Evolutionary conservation across 192 early-diverging fungal species (phyloP).

Genomic region (Coemansia sp.): DNA sequence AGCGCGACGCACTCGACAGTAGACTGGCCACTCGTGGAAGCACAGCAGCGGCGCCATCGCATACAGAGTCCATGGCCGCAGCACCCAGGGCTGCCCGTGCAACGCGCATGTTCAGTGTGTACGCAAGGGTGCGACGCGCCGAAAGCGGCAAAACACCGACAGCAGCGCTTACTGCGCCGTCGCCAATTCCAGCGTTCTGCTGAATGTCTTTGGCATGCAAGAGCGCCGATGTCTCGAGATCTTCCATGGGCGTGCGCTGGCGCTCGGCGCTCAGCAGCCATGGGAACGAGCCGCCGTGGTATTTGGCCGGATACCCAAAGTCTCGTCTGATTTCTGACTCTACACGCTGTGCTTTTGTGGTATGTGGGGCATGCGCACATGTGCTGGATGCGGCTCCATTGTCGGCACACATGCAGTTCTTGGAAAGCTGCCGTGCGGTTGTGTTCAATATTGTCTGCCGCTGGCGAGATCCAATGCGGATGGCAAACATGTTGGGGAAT

Average conservation of each 20-base stretch:
- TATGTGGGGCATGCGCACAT: neutral
- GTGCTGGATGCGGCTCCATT: neutral
- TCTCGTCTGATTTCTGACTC: constrained; percentile 20
- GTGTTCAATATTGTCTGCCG: constrained; percentile 1
- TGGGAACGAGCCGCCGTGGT: constrained; percentile 43
- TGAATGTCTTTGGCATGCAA: neutral
- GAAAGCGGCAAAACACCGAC: constrained; percentile 20
- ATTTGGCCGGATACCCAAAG: constrained; percentile 33
- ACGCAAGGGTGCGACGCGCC: constrained; percentile 28
- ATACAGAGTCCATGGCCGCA: constrained; percentile 32
- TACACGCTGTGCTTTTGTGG: neutral
- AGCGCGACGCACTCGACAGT: constrained; percentile 22
- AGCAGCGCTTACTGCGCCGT: neutral
- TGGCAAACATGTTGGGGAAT: neutral
- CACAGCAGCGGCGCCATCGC: constrained; percentile 28
- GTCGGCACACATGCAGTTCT: constrained; percentile 5
- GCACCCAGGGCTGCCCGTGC: constrained; percentile 31
- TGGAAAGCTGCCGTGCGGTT: constrained; percentile 6
- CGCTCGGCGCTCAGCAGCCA: constrained; percentile 54
- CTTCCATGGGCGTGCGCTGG: constrained; percentile 42
- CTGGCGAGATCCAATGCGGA: constrained; percentile 9
- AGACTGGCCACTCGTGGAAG: constrained; percentile 30
- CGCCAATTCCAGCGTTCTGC: neutral
- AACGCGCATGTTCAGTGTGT: constrained; percentile 41
- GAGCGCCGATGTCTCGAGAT: constrained; percentile 11